Percentiles rank a stretch among this genome's conserved stretches.
Conservation (phyloP, 331 rosid species). For the Phaseolus coccineus region DNA sequence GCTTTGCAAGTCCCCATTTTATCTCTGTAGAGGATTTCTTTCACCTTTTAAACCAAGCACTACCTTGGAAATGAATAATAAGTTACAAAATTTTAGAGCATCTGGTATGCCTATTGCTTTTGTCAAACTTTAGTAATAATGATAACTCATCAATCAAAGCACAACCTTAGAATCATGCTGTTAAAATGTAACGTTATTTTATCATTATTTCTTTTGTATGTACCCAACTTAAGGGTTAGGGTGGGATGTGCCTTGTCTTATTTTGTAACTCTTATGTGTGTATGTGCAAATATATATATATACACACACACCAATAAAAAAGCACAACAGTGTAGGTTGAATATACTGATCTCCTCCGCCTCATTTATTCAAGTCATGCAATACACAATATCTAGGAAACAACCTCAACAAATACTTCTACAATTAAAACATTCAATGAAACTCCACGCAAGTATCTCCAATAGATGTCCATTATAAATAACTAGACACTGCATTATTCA, state of each 20-base stretch:
- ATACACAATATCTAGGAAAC: conserved; percentile 9
- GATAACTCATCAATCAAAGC: conserved; percentile 28
- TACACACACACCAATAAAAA: too few species aligned
- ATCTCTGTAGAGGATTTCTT: conserved; percentile 28
- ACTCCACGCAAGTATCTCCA: conserved; percentile 13
- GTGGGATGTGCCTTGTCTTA: too few species aligned
- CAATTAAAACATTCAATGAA: conserved; percentile 1
- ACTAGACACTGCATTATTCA: conserved; percentile 24
- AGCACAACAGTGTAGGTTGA: too few species aligned
- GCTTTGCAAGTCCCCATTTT: conserved; percentile 5
- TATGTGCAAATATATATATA: too few species aligned
- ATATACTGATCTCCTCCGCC: too few species aligned
- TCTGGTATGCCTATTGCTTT: conserved; percentile 18
- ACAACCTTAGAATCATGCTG: conserved; percentile 27
- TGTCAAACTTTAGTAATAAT: conserved; percentile 21
- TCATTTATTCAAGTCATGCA: too few species aligned
- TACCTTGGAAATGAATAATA: conserved; percentile 19
- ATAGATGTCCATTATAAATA: conserved; percentile 26
- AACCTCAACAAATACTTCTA: conserved; percentile 30
- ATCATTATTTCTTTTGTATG: too few species aligned
- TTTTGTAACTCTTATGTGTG: too few species aligned
- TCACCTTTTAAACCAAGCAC: conserved; percentile 10
- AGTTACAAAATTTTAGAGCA: conserved; percentile 3
- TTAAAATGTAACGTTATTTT: too few species aligned
- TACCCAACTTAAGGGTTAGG: too few species aligned